Conservation (phyloP, 495 filamentous ascomycete species). For the Hyaloscypha bicolor region DNA sequence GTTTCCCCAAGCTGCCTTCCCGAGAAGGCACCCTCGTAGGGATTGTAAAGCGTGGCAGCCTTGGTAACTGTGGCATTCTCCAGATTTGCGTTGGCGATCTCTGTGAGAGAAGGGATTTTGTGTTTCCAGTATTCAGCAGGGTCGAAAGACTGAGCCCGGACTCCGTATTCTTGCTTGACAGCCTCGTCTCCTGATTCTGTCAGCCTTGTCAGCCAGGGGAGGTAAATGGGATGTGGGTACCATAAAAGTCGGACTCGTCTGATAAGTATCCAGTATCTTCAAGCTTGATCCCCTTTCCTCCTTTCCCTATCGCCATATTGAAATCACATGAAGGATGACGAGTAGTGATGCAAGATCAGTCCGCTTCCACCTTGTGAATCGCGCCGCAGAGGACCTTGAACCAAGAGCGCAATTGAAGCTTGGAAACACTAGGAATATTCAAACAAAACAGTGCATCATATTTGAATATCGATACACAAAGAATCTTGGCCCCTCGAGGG, state of each 20-base stretch:
- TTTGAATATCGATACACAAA: not conserved
- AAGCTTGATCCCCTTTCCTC: not conserved
- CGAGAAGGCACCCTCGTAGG: constrained; percentile 41
- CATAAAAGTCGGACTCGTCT: constrained; percentile 77
- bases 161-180: constrained; percentile 35
- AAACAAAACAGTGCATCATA: not conserved
- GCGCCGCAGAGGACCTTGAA: not conserved
- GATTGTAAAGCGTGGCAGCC: constrained; percentile 43
- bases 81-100: constrained; percentile 20
- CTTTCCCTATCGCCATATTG: constrained; percentile 18
- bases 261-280: constrained; percentile 42
- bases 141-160: constrained; percentile 44
- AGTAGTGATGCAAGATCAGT: not conserved
- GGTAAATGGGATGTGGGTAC: constrained; percentile 38
- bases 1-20: constrained; percentile 61
- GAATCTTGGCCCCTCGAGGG: not conserved
- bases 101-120: constrained; percentile 33
- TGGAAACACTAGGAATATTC: not conserved
- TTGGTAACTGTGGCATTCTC: constrained; percentile 16
- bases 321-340: not conserved
- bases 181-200: constrained; percentile 24
- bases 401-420: not conserved
- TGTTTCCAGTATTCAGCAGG: constrained; percentile 48
- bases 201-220: constrained; percentile 30
- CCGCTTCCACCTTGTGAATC: not conserved